Conservation (phyloP, 2,329 filamentous ascomycete species). For the Metarhizium rileyi region DNA sequence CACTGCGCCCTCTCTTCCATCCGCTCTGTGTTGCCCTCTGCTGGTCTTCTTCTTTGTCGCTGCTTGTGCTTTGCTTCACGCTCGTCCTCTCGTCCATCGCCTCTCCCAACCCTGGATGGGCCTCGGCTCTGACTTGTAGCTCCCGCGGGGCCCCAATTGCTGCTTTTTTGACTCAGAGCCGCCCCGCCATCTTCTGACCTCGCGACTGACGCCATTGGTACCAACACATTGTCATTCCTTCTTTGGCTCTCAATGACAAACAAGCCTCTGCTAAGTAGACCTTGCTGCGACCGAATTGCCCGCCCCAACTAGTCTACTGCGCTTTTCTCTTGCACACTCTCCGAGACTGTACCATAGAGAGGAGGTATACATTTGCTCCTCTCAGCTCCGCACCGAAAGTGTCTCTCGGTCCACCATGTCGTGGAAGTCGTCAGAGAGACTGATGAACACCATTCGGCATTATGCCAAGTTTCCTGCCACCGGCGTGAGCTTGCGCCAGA, state of each 20-base stretch:
- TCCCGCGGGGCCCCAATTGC: constrained; percentile 12
- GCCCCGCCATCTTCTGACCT: constrained; percentile 10
- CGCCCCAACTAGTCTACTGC: background rate
- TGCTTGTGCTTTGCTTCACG: background rate
- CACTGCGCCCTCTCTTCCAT: background rate
- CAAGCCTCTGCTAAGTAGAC: background rate
- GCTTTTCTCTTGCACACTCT: background rate
- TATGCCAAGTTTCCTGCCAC: constrained; percentile 96
- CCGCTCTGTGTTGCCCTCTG: background rate
- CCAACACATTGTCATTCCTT: background rate
- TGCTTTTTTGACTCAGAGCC: constrained; percentile 15
- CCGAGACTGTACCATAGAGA: background rate
- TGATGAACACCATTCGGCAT: constrained; percentile 97
- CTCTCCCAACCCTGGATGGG: background rate
- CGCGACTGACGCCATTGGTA: constrained; percentile 4
- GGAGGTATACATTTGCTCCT: background rate
- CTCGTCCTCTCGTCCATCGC: background rate
- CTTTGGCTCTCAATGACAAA: constrained; percentile 3
- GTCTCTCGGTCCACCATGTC: constrained; percentile 50
- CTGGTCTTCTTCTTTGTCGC: background rate
- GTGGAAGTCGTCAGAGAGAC: constrained; percentile 81
- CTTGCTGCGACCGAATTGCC: background rate
- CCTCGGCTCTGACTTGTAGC: constrained; percentile 10
- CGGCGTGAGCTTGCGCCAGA: constrained; percentile 90
- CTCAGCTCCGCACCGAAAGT: background rate